Conservation (phyloP, 768 basidiomycete species). For the Termitomyces sp. region DNA sequence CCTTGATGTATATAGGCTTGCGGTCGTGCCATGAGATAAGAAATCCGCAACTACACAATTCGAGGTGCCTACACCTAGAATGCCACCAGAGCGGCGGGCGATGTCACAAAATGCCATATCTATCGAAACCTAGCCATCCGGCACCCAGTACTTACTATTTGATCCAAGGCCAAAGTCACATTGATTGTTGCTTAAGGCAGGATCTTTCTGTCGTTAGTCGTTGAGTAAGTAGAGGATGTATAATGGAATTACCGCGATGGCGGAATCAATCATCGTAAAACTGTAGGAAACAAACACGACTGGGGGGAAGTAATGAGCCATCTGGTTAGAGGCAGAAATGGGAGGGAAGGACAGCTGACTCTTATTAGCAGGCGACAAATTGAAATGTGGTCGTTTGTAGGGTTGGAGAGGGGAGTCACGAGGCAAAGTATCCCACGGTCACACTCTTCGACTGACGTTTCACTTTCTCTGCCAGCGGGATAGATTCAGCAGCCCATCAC, state of each 20-base stretch:
- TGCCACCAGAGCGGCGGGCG: neutral
- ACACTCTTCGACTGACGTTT: slow-evolving; percentile 19
- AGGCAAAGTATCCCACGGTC: slow-evolving; percentile 13
- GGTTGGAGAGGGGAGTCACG: neutral
- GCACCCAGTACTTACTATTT: neutral
- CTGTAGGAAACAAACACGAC: neutral
- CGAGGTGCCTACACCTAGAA: neutral
- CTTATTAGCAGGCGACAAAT: neutral
- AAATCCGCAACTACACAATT: neutral
- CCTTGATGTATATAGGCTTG: too few species aligned
- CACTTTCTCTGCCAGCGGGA: slow-evolving; percentile 18
- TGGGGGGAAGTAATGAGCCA: neutral
- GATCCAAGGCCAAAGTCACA: neutral
- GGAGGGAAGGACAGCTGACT: neutral
- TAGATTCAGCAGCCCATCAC: slow-evolving; percentile 5
- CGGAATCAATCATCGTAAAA: neutral
- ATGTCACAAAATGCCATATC: neutral
- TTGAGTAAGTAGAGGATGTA: neutral
- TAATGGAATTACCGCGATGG: too few species aligned
- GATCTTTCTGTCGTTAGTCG: neutral
- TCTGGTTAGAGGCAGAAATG: neutral
- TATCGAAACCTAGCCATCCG: neutral
- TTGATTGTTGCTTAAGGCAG: neutral
- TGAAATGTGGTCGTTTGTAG: neutral
- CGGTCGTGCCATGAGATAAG: neutral